Base-by-base conservation (phyloP, 116 monocot genomes). In the Posidonia oceanica region DNA sequence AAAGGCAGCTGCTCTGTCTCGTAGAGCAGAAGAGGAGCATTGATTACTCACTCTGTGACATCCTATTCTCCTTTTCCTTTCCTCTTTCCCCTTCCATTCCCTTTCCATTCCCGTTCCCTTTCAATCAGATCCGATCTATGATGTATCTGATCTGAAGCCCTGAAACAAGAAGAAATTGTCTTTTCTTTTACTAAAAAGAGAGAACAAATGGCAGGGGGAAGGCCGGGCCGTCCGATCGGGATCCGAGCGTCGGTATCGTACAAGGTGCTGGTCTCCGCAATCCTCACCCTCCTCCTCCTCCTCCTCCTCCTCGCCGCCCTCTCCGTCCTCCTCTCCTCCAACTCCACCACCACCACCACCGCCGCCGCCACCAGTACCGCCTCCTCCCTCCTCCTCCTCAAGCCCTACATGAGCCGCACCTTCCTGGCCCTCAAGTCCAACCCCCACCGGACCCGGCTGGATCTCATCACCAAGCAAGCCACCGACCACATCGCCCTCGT, bases 401-500 rank as follows among this genome's bases (percentile, higher is more conserved):
- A n/a, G 14, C 75, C 75, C 38, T 69, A 69, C 61, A 36, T 75
- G 37, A 52, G 69, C 61, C 66, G 75, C 15, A 71, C 75, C 40
- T 78, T 82, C 60, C 71, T 75, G 8, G 76, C 80, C 16, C 79
- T 81, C 55, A 70, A 60, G 20, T 79, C 86, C 38, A 83, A 84
- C 22, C 82, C 84, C 54, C 73, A 79, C 73, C 80, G 70, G 20
- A 44, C 76, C 55, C 88, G 81, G 52, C 67, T 83, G 74, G 68
- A 75, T 74, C 81, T 91, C 37, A 71, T 91, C 78, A 69, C 78
- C 59, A 84, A 84, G 36, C 95, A 95, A 63, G 88, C 91, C 20
- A 53, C 78, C 52, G 91, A 91, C 69, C 91, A 91, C 71, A 67
- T 81, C 41, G 88, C 91, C 42, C 76, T 95, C 15, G 75, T 84